Percentiles rank a stretch among this genome's conserved stretches.
These are phyloP conservation scores for Metschnikowia bowlesiae DNA, from an alignment of 805 yeast species.

Conservation along the genomic window DNA sequence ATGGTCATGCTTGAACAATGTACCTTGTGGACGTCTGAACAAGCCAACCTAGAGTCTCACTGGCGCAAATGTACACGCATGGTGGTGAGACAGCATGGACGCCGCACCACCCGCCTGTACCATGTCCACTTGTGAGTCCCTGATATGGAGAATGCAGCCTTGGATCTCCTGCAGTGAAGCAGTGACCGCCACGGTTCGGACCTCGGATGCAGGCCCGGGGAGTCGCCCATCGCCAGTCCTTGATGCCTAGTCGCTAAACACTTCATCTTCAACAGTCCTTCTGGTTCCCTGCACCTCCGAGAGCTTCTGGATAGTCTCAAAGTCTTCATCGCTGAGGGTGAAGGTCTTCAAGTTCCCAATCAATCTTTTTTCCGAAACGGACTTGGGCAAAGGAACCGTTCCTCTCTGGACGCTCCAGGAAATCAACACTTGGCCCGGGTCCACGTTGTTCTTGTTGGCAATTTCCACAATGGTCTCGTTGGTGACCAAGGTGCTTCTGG, in stretches of 20 bases:
- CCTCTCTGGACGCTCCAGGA: conserved; percentile 19
- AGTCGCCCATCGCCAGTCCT: no score
- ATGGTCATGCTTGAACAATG: no score
- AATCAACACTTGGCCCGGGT: conserved; percentile 16
- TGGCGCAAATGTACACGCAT: no score
- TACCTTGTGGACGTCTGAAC: no score
- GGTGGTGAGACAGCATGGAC: no score
- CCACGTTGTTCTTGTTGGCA: conserved; percentile 16
- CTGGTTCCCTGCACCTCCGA: conserved; percentile 28
- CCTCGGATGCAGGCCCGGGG: no score
- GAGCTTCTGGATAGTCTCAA: conserved; percentile 29
- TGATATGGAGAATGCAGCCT: no score
- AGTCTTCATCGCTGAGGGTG: conserved; percentile 32
- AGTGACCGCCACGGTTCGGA: no score
- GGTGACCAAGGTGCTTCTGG: conserved; percentile 12
- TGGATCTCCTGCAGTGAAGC: no score
- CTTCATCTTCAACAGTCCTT: conserved; percentile 27
- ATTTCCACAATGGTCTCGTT: conserved; percentile 12
- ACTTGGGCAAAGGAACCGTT: conserved; percentile 19
- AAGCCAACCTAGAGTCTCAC: no score
- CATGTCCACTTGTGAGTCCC: no score
- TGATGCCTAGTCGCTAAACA: conserved; percentile 13
- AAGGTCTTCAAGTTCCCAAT: conserved; percentile 35
- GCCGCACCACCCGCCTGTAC: no score
- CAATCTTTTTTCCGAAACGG: conserved; percentile 29